Base-by-base conservation (phyloP, 2,329 filamentous ascomycete species). In the Hymenoscyphus linearis region DNA sequence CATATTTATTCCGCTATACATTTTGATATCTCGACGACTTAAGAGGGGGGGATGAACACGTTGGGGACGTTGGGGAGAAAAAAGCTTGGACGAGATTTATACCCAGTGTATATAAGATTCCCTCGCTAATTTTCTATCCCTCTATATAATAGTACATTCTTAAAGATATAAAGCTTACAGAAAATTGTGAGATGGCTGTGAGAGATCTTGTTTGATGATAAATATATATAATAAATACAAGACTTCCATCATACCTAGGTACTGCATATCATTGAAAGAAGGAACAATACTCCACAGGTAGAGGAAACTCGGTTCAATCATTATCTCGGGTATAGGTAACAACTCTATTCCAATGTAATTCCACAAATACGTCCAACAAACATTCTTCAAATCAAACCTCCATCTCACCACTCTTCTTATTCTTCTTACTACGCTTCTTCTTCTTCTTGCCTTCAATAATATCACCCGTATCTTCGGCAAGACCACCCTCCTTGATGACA, bases 401-500 rank as follows among this genome's bases (percentile, higher is more conserved):
- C 27, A 7, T 26, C 58, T 56, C 40, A 57, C 27, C 54, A 35
- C 52, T 55, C 35, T 62, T 69, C 40, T 71, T 74, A 9, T 64
- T 71, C 65, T 72, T 75, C 67, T 77, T 78, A 63, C 79, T 79
- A 68, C 80, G 78, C 77, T 81, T 83, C 71, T 80, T 83, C 73
- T 76, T 79, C 71, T 79, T 82, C 67, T 71, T 67, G 10, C 70
- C 73, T 60, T 77, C 75, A 35, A 76, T 67, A 59, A 76, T 68
- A 64, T 77, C 72, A 16, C 66, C 62, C 7, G 59, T 66, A 35
- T 68, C 67, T 16, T 53, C 64, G 18, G 55, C 63, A 52, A 65
- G 68, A 18, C 60, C 69, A 22, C 69, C 65, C n/a, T 62, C 65
- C 52, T 55, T 64, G 66, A 70, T 67, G 18, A 66, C 61, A 50